Conservation (phyloP, 352 stramenopile species). For the Globisporangium parvum region DNA sequence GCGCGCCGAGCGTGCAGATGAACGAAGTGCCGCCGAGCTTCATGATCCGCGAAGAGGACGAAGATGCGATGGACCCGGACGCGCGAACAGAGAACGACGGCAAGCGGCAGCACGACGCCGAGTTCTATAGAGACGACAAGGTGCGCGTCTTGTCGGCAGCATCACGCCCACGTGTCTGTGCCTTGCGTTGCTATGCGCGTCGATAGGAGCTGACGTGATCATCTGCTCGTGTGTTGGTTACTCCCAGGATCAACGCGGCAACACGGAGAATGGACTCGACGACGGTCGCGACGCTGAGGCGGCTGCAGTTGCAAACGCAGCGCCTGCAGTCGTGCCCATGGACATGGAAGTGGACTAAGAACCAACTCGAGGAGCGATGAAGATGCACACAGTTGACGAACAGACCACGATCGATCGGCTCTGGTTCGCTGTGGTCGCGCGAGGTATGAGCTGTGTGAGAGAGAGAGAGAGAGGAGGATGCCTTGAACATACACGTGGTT, state of each 20-base stretch:
- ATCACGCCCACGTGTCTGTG: not conserved
- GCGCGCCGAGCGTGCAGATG: constrained; percentile 82
- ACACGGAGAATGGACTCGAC: constrained; percentile 26
- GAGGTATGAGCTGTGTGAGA: no score
- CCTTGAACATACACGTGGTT: no score
- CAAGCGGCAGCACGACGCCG: constrained; percentile 68
- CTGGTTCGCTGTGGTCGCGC: no score
- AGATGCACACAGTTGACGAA: not conserved
- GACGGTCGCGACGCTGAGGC: constrained; percentile 22
- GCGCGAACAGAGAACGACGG: constrained; percentile 63
- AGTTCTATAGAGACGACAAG: constrained; percentile 82
- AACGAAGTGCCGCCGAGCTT: constrained; percentile 56
- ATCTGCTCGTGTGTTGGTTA: not conserved
- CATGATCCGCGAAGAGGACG: constrained; percentile 76
- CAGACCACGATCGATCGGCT: not conserved
- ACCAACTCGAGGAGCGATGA: not conserved
- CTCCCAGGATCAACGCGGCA: constrained; percentile 46
- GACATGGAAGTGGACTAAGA: constrained; percentile 75
- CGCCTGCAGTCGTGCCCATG: constrained; percentile 68
- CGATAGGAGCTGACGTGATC: not conserved
- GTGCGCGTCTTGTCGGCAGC: constrained; percentile 10
- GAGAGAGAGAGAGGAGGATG: no score
- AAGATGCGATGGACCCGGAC: constrained; percentile 65
- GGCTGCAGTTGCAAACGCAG: constrained; percentile 32
- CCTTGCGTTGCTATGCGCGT: not conserved